Conservation (phyloP, 2,329 filamentous ascomycete species). For the Onygenales sp. region DNA sequence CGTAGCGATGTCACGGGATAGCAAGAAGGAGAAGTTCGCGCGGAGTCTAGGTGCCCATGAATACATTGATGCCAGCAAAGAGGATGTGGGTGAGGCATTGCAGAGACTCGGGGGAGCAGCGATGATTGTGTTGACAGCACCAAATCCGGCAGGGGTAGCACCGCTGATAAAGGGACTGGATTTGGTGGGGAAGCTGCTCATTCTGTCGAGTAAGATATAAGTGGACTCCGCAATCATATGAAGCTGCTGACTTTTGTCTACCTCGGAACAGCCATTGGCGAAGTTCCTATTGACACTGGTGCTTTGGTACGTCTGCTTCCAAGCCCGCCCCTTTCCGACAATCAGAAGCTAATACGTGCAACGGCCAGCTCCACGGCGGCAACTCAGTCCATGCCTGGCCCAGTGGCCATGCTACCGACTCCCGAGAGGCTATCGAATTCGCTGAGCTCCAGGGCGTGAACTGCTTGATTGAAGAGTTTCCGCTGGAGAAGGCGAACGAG, state of each 20-base stretch:
- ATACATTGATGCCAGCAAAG: conserved; percentile 41
- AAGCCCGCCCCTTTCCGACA: neutral
- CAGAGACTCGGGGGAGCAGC: conserved; percentile 27
- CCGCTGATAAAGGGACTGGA: conserved; percentile 27
- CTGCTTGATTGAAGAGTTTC: conserved; percentile 46
- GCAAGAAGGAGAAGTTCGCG: conserved; percentile 45
- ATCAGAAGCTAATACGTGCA: neutral
- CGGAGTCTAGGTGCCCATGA: conserved; percentile 47
- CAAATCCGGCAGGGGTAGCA: conserved; percentile 23
- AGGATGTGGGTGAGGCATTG: conserved; percentile 24
- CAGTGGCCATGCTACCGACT: conserved; percentile 42
- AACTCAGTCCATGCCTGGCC: conserved; percentile 44
- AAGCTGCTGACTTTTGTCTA: neutral
- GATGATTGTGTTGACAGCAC: conserved; percentile 30
- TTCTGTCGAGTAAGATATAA: conserved; percentile 17
- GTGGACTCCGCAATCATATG: neutral
- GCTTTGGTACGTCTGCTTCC: conserved; percentile 8
- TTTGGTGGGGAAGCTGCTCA: conserved; percentile 26
- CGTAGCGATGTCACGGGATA: conserved; percentile 41
- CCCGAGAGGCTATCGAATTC: conserved; percentile 45
- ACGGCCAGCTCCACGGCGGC: conserved; percentile 31
- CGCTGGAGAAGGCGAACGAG: conserved; percentile 41
- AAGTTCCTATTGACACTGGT: conserved; percentile 8
- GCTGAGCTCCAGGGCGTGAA: conserved; percentile 39
- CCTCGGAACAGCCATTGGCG: conserved; percentile 12